Evolutionary conservation across 2,329 filamentous ascomycete genomes (phyloP).

Genomic region (Claviceps sp.): DNA sequence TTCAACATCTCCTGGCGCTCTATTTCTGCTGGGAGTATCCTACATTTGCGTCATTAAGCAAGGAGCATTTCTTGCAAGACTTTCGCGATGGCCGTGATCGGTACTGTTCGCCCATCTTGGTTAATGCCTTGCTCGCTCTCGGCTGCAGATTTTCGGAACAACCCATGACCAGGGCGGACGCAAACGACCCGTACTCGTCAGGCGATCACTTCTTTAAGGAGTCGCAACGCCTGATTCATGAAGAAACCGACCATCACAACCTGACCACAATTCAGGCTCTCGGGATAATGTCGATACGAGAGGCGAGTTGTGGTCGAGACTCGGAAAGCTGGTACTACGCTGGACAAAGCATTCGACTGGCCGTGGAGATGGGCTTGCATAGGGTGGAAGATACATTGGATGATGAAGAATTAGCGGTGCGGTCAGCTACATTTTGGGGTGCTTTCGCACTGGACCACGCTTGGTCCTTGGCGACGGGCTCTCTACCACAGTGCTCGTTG

Average conservation of each 20-base stretch:
- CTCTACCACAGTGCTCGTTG: constrained; percentile 45
- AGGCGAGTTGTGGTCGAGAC: constrained; percentile 59
- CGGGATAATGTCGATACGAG: constrained; percentile 62
- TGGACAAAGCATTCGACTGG: constrained; percentile 58
- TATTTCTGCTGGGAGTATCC: constrained; percentile 70
- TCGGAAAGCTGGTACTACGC: constrained; percentile 62
- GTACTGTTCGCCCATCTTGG: constrained; percentile 54
- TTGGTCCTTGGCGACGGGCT: constrained; percentile 52
- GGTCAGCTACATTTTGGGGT: constrained; percentile 48
- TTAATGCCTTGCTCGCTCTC: constrained; percentile 52
- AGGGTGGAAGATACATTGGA: constrained; percentile 34
- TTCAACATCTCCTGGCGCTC: constrained; percentile 49
- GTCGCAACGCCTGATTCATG: constrained; percentile 44
- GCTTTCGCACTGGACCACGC: constrained; percentile 51
- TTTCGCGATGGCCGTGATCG: constrained; percentile 46
- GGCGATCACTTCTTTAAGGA: constrained; percentile 67
- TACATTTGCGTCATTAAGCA: constrained; percentile 59
- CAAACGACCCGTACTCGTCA: constrained; percentile 48
- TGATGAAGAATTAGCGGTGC: constrained; percentile 43
- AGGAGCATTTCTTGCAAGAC: constrained; percentile 56
- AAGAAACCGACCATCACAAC: constrained; percentile 43
- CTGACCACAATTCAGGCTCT: constrained; percentile 63
- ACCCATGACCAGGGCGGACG: constrained; percentile 47
- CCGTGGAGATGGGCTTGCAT: constrained; percentile 59
- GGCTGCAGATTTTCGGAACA: constrained; percentile 58